Base-by-base conservation (phyloP, 345 rosid species). In the Triadica sebifera region DNA sequence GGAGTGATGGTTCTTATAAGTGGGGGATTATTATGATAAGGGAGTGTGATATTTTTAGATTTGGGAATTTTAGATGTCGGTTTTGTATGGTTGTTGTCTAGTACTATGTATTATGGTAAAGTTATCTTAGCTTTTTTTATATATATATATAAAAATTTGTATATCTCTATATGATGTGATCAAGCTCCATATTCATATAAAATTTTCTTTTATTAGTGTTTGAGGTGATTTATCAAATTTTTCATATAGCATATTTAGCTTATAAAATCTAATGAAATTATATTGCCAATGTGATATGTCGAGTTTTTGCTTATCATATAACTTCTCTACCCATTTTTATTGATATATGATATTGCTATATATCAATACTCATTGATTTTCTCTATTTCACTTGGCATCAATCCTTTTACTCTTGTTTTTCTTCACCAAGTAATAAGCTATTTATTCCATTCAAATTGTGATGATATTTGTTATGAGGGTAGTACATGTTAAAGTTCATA, bases 271-370 rank as follows among this genome's bases (percentile, higher is more conserved):
- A 45, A 45, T 73, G 10, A 29, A 22, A 38, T 2, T 62, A 10
- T 6, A 6, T 39, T 39, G 43, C 43, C 3, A 3, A 39, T 39
- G 43, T 39, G 47, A 53, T 34, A 53, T 70, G 47, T 43, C 20
- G 12, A 6, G 12, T 49, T n/a, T 17, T 47, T 60, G 15, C 45
- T 46, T 49, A 1, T 7, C 11, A 5, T 25, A n/a, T n/a, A n/a
- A 4, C 22, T 34, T 25, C 41, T 12, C 58, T 72, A 12, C 9
- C 72, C 47, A 49, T 17, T 16, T 6, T 20, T 53, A 4, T 25
- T 51, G n/a, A 67, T 73, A 53, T 38, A 41, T 72, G 20, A 43
- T 58, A 46, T 55, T 69, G 59, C 67, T 63, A 43, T 58, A 67
- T 16, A 6, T 67, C 5, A 20, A 1, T 9, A 20, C 62, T 19